Percentiles rank a stretch among this genome's conserved stretches.
These are phyloP conservation scores for Dendryphion nanum DNA, from an alignment of 2,329 filamentous ascomycete genomes.

Conservation along the genomic window DNA sequence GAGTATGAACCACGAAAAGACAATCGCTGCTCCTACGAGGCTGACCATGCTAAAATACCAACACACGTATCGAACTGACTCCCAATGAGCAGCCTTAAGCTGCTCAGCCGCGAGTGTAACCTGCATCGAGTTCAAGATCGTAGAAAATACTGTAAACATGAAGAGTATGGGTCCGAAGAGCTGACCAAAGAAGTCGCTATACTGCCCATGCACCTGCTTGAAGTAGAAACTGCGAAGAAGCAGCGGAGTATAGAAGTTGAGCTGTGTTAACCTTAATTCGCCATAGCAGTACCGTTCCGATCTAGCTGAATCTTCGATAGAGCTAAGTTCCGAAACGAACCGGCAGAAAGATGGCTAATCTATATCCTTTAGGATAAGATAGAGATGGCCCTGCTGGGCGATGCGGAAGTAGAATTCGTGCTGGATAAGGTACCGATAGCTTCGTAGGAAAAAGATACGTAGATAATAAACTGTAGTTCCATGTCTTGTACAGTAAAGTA, in stretches of 20 bases:
- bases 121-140: slow-evolving; percentile 16
- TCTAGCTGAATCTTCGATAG: slow-evolving; percentile 26
- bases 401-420: slow-evolving; percentile 38
- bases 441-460: slow-evolving; percentile 41
- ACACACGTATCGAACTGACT: slow-evolving; percentile 1
- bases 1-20: background rate
- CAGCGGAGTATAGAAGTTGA: slow-evolving; percentile 43
- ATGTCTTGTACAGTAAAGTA: no score
- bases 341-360: slow-evolving; percentile 16
- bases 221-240: slow-evolving; percentile 11
- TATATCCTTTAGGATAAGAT: slow-evolving; percentile 16
- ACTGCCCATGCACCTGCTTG: slow-evolving; percentile 27
- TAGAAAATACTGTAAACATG: slow-evolving; percentile 13
- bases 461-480: no score
- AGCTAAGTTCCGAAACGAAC: slow-evolving; percentile 4
- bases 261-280: slow-evolving; percentile 44
- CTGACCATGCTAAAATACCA: background rate
- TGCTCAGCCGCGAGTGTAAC: slow-evolving; percentile 16
- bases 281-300: slow-evolving; percentile 43
- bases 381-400: slow-evolving; percentile 4
- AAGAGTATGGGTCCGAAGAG: slow-evolving; percentile 14
- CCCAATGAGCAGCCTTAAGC: slow-evolving; percentile 7
- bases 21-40: background rate
- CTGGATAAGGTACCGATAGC: slow-evolving; percentile 42
- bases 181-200: slow-evolving; percentile 20